phyloP scores from a whole-genome alignment of 495 filamentous ascomycete genomes.

The Tuber indicum region DNA sequence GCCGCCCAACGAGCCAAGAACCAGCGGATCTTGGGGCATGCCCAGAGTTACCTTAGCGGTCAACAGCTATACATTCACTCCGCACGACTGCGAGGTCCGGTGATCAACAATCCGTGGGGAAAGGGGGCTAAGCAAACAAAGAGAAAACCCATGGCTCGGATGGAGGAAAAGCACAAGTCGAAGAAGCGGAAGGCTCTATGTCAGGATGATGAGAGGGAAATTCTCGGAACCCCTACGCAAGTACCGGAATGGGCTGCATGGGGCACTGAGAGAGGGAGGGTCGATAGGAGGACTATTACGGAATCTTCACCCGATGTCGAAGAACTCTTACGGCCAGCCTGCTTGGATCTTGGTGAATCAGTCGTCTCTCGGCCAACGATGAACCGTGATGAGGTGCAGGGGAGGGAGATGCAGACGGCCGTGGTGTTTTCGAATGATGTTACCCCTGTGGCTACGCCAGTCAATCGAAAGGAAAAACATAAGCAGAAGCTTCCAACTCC shows the following conservation, averaged over 20 bases:
- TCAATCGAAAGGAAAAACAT: neutral
- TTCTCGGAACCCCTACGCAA: slow-evolving; percentile 19
- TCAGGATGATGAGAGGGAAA: slow-evolving; percentile 19
- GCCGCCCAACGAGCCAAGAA: slow-evolving; percentile 19
- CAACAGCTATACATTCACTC: slow-evolving; percentile 38
- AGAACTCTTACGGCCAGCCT: neutral
- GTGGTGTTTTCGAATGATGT: neutral
- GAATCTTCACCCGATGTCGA: neutral
- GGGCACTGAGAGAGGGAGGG: neutral
- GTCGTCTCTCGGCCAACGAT: neutral
- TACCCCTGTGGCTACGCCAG: neutral
- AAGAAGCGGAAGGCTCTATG: slow-evolving; percentile 13
- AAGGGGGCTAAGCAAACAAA: slow-evolving; percentile 21
- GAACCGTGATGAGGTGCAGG: neutral
- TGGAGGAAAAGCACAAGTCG: slow-evolving; percentile 6
- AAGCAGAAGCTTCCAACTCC: neutral
- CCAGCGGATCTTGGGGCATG: slow-evolving; percentile 32
- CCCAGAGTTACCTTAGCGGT: slow-evolving; percentile 33
- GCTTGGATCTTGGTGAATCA: neutral
- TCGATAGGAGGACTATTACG: neutral
- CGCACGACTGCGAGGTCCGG: slow-evolving; percentile 33
- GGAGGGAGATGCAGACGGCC: neutral
- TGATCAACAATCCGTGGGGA: slow-evolving; percentile 38
- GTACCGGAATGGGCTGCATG: neutral
- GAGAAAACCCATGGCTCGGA: slow-evolving; percentile 15